Base-by-base conservation (phyloP, 2,329 filamentous ascomycete genomes). In the Xylariales sp. region DNA sequence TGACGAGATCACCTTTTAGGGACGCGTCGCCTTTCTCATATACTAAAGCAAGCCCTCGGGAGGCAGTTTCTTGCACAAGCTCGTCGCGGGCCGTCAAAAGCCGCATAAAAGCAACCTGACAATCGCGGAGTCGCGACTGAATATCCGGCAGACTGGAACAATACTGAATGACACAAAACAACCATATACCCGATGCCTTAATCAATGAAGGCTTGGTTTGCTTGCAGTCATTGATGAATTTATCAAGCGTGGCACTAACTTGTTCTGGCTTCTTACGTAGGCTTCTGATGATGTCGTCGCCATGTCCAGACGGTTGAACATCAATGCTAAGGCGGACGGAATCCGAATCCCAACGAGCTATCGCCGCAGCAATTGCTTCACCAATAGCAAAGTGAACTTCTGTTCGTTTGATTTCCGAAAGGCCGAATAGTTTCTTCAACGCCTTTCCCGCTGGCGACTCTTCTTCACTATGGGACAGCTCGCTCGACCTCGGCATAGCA, bases 131-230 rank as follows among this genome's bases (percentile, higher is more conserved):
- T 12, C 89, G 88, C 4, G 84, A 82, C 75, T 97, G 93, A 5
- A 98, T 86, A 70, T 93, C 88, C 3, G 83, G 77, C n/a, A 93
- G 82, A 71, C 94, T 90, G 0, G 93, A 93, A 77, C 94, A 97
- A 78, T 96, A 94, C 76, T 97, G 94, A 8, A 98, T 90, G 3
- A 98, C 81, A 75, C 92, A 97, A 67, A 98, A 90, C 0, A 98
- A 86, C 96, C 96, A 98, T 73, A 99, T 97, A 0, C 94, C 94
- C 0, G 94, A 95, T 3, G 95, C 94, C 77, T 97, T 97, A 73
- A 94, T 90, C 4, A 97, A 83, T 0, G 94, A 92, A 0, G 96
- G 96, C 75, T 97, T 97, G 0, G 93, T 93, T 8, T 91, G 89
- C 74, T 91, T 91, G 81, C 92, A 96, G 74, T 96, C 91, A 1